Conservation (phyloP, 371 early-diverging fungal genomes). For the Polyrhizophydium stewartii region DNA sequence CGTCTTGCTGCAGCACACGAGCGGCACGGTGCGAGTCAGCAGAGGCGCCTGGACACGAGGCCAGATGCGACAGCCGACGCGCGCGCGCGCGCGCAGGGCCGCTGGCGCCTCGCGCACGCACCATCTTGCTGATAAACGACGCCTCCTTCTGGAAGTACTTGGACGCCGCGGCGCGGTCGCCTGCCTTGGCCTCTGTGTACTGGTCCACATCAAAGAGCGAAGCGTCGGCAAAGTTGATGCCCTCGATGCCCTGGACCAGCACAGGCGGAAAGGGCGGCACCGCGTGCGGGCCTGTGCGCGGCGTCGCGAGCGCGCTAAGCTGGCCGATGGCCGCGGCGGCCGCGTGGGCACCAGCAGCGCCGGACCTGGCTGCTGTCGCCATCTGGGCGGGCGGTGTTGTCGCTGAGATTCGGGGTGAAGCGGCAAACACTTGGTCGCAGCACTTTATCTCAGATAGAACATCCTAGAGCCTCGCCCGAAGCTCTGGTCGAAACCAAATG, state of each 20-base stretch:
- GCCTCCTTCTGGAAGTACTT: conserved; percentile 31
- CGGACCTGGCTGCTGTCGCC: too few relatives aligned
- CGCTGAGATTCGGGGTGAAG: too few relatives aligned
- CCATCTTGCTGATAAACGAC: conserved; percentile 25
- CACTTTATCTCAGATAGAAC: too few relatives aligned
- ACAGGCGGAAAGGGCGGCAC: neutral
- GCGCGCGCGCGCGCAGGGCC: neutral
- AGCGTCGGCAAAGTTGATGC: conserved; percentile 25
- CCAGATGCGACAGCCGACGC: neutral
- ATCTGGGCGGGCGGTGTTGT: too few relatives aligned
- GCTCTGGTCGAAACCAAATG: too few relatives aligned
- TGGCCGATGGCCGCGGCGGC: neutral
- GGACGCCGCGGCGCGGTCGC: conserved; percentile 8
- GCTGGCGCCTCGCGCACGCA: too few relatives aligned
- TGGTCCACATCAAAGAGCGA: conserved; percentile 19
- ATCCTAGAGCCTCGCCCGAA: too few relatives aligned
- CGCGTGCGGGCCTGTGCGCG: neutral
- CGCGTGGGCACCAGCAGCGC: too few relatives aligned
- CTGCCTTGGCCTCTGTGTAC: conserved; percentile 10
- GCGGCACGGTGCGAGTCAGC: too few relatives aligned
- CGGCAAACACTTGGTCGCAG: too few relatives aligned
- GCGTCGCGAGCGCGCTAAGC: neutral
- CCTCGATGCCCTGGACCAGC: neutral
- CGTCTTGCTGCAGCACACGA: conserved; percentile 26
- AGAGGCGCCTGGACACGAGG: neutral